Base-by-base conservation (phyloP, 768 basidiomycete species). In the Thelephora aurantiotincta region DNA sequence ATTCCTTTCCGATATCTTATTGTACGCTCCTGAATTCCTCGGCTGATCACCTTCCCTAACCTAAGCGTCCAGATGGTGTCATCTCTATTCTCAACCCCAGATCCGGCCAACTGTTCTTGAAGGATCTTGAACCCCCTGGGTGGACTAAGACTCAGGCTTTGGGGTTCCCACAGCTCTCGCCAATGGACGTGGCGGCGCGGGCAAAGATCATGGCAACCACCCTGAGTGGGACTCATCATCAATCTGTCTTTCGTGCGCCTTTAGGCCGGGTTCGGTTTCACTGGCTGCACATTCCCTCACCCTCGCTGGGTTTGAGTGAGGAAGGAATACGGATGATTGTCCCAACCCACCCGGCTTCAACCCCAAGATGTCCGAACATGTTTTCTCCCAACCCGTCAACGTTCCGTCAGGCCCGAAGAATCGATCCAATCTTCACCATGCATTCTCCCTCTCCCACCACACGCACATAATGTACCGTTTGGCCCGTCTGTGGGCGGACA, bases 31-130 rank as follows among this genome's bases (percentile, higher is more conserved):
- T 7, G n/a, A n/a, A n/a, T n/a, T n/a, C n/a, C n/a, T n/a, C n/a
- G n/a, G n/a, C 16, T 6, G 46, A 38, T 43, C 19, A 35, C 2
- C 18, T 48, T 33, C 20, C 43, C 23, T 9, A 14, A 30, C 46
- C 14, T 26, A 49, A 48, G 20, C 37, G 35, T 19, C 6, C 50
- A 86, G 84, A 94, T 59, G 90, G 90, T 20, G 91, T 90, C 6
- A 96, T 94, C 65, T 96, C 96, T 70, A 98, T 99, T 61, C 97
- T 98, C 75, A 98, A 98, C 67, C 96, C 96, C 54, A 84, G 96
- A 45, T 96, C 96, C 22, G 96, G 96, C 23, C 96, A 99, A 58
- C 66, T 98, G 33, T 98, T 98, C 80, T 65, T 99, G 63, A 99
- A 99, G 72, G 84, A 97, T 57, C 72, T 98, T 33, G 94, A 97